These are phyloP conservation scores for Emmonsiellopsis sp. DNA, from an alignment of 2,329 filamentous ascomycete genomes.

Conservation along the genomic window DNA sequence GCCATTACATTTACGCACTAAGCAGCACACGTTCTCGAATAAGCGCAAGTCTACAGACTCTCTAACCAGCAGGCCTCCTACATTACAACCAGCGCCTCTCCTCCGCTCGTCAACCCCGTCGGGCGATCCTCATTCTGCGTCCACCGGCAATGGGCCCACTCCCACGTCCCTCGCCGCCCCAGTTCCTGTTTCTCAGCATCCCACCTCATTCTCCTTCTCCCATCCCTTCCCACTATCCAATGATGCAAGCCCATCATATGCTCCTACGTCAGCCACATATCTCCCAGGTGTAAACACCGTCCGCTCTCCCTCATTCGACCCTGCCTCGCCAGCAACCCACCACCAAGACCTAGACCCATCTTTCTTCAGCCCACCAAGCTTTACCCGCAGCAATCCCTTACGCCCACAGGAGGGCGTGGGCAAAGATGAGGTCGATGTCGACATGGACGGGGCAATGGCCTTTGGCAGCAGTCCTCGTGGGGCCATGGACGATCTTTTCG, in stretches of 20 bases:
- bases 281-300: constrained; percentile 23
- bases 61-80: constrained; percentile 18
- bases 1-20: constrained; percentile 70
- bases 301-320: constrained; percentile 29
- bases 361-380: constrained; percentile 34
- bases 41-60: constrained; percentile 61
- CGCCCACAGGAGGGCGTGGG: constrained; percentile 11
- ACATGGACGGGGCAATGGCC: constrained; percentile 25
- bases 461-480: constrained; percentile 30
- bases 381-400: constrained; percentile 22
- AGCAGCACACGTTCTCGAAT: constrained; percentile 53
- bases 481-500: constrained; percentile 36
- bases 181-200: constrained; percentile 18
- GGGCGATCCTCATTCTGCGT: constrained; percentile 21
- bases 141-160: constrained; percentile 23
- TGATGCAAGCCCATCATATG: constrained; percentile 29
- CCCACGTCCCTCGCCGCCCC: constrained; percentile 16
- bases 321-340: constrained; percentile 29
- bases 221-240: constrained; percentile 30
- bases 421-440: constrained; percentile 22
- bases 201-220: constrained; percentile 27
- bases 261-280: constrained; percentile 26
- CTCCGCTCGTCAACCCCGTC: constrained; percentile 17
- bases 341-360: constrained; percentile 27
- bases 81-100: constrained; percentile 23